Base-by-base conservation (phyloP, 2,329 filamentous ascomycete genomes). In the Fusarium brachygibbosum region DNA sequence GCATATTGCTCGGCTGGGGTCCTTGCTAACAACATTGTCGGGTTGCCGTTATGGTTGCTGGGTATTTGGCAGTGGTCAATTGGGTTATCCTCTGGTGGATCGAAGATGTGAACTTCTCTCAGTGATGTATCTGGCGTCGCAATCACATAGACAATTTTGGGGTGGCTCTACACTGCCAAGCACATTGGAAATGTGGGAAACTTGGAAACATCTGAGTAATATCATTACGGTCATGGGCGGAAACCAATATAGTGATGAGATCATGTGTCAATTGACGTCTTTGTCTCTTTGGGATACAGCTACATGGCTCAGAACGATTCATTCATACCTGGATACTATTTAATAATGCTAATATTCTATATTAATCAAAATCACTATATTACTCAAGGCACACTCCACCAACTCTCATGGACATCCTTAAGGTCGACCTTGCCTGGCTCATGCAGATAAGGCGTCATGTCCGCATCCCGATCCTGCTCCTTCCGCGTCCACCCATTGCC, bases 1-100 rank as follows among this genome's bases (percentile, higher is more conserved):
- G 85, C 4, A 82, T 80, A 78, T 81, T 83, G 78, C 86, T 84
- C 60, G 83, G 83, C 2, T 76, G 79, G 40, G 82, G 84, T 3
- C 69, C n/a, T 86, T 45, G 80, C 85, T 48, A 77, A 55, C 19
- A 55, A 58, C 6, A 52, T 58, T 38, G 50, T 58, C 11, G 56
- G 56, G 0, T 17, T 58, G 2, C 56, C 56, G 1, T 34, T 58
- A 11, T 58, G 56, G 56, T 16, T 58, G 0, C 16, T 58, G 32
- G 23, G n/a, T 2, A 40, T 58, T 29, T 58, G 8, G 56, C 56
- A 1, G 17, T 16, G 6, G 29, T 34, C 2, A 58, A 58, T 19
- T 58, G 50, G 49, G 6, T 17, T 23, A 40, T 55, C 4, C 11
- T 58, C 2, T 58, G 56, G 56, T 55, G 56, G 50, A 55, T 58